A percentile compares a stretch with the other conserved stretches of the same genome.
Evolutionary conservation across 345 rosid species (phyloP).

Genomic region (Eutrema heterophyllum): DNA sequence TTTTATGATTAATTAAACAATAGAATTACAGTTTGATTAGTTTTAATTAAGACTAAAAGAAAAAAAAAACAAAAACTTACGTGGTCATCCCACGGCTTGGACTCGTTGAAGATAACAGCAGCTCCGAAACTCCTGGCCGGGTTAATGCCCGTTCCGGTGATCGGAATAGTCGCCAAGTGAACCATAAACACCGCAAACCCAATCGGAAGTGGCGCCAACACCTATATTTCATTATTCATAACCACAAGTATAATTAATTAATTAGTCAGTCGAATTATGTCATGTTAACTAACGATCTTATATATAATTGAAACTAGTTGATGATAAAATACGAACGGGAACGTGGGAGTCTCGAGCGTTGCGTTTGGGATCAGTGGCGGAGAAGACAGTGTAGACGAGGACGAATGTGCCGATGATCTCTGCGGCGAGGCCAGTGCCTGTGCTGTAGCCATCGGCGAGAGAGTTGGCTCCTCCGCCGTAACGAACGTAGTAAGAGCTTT

Average conservation of each 20-base stretch:
- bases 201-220: conserved; percentile 93
- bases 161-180: conserved; percentile 85
- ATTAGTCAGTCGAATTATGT: background rate
- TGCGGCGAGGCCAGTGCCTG: conserved; percentile 59
- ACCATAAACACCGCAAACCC: conserved; percentile 98
- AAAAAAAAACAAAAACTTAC: conserved; percentile 27
- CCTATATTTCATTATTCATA: conserved; percentile 34
- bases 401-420: conserved; percentile 66
- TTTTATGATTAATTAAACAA: background rate
- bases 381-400: conserved; percentile 61
- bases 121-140: conserved; percentile 98
- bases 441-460: conserved; percentile 46
- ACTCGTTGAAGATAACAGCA: conserved; percentile 67
- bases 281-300: background rate
- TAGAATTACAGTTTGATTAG: background rate
- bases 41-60: background rate
- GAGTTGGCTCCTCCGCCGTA: conserved; percentile 67
- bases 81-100: conserved; percentile 92
- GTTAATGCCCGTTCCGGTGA: conserved; percentile 93
- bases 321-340: conserved; percentile 37
- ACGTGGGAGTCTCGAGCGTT: conserved; percentile 62
- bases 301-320: background rate
- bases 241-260: background rate
- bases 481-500: conserved; percentile 40
- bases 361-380: conserved; percentile 65